Evolutionary conservation across 441 rosid species (phyloP).

Genomic region (Euphorbia schlechtendalii): DNA sequence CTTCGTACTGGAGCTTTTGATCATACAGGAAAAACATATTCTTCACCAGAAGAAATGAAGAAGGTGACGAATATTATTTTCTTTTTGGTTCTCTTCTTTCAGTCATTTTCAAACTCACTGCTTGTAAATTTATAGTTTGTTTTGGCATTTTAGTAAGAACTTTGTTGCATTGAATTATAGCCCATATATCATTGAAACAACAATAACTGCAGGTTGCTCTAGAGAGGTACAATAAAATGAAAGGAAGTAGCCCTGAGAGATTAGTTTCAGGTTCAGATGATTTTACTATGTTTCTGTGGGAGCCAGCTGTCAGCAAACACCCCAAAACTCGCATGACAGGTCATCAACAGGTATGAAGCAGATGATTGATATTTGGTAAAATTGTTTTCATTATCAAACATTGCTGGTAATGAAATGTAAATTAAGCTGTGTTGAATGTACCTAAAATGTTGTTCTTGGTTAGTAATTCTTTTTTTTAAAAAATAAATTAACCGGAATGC

Average conservation of each 20-base stretch:
- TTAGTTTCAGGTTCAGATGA: constrained; percentile 97
- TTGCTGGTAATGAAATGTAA: no score
- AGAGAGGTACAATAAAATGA: constrained; percentile 77
- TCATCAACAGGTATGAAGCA: constrained; percentile 67
- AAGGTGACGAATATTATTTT: constrained; percentile 36
- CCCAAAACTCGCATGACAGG: constrained; percentile 89
- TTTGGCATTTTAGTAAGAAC: background rate
- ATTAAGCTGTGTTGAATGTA: no score
- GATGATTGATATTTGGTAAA: constrained; percentile 2
- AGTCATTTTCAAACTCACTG: background rate
- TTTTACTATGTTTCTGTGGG: constrained; percentile 97
- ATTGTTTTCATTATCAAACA: background rate
- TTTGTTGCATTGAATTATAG: background rate
- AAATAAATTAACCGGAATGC: background rate
- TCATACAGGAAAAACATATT: constrained; percentile 72
- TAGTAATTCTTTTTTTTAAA: background rate
- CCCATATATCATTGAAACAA: background rate
- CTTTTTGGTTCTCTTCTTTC: background rate
- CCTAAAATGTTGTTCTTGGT: no score
- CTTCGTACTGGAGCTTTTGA: constrained; percentile 97
- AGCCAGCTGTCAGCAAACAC: constrained; percentile 83
- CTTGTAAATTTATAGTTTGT: background rate
- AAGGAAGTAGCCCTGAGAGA: constrained; percentile 84
- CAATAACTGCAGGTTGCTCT: constrained; percentile 49
- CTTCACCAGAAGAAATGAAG: constrained; percentile 86